Evolutionary conservation across 192 early-diverging fungal species (phyloP), one percentile per base, ranked within the genome.

Genomic region (Coemansia sp.): DNA sequence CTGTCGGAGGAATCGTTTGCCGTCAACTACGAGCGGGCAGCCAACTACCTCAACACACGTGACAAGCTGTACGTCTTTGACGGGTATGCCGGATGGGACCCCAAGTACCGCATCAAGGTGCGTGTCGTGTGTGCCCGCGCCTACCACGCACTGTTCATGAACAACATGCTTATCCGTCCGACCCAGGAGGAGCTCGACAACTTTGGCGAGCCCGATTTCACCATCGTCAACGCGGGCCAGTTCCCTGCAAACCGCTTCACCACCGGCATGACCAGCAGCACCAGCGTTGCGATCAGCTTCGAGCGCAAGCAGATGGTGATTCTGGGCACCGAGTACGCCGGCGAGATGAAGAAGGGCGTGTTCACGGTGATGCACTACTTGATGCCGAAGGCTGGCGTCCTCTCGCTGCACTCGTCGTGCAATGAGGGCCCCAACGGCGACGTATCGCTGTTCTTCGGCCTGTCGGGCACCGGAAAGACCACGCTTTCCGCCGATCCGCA

Each of bases 321-420:
- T 57, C 86, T 99, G 42, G 96, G 96, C 49, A 95, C 95, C 64
- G 92, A 97, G 80, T 99, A 99, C 70, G 96, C 96, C 61, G 96
- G 96, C 60, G 96, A 99, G 84, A 99, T 99, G 96, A 99, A 99
- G 86, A 99, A 99, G 90, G 96, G 96, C 77, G 87, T 94, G 63
- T 95, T 97, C 84, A 97, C 95, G 26, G 93, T 99, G 55, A 97
- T 99, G 96, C 95, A 99, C 82, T 97, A 99, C 87, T 81, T 93
- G 66, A 97, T 97, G 95, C 96, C 96, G 72, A 96, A 94, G 89
- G 72, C 75, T 33, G 81, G 81, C 64, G 76, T 79, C 4, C 70
- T 83, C 15, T 83, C 81, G 25, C 62, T 83, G 64, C 81, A 83
- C 63, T 96, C 96, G 7, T 94, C 92, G 62, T 95, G 95, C 62